These are phyloP conservation scores for Geosmithia morbida DNA, from an alignment of 2,329 filamentous ascomycete species.

Conservation along the genomic window DNA sequence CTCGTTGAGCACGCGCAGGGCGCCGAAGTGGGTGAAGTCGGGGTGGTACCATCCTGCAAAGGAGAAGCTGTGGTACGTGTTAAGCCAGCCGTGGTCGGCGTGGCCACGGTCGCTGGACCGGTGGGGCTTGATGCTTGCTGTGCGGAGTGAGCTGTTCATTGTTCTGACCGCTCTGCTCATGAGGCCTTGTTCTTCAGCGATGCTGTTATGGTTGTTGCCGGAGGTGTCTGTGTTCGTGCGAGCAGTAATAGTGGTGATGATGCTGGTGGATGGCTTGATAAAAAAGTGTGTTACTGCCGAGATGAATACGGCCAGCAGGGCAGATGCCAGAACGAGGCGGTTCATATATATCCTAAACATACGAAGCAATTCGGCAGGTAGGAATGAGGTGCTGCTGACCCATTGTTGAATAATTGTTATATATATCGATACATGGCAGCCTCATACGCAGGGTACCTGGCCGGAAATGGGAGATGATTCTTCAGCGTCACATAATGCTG, in stretches of 20 bases:
- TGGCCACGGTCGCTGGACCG: constrained; percentile 60
- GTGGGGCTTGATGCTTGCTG: constrained; percentile 62
- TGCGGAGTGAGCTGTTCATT: constrained; percentile 49
- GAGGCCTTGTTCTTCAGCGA: constrained; percentile 3
- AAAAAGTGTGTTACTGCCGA: constrained; percentile 5
- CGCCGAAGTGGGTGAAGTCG: constrained; percentile 53
- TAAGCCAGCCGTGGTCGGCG: constrained; percentile 74
- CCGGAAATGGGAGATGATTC: neutral
- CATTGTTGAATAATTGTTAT: too few species aligned
- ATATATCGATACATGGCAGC: too few species aligned
- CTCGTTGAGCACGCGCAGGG: constrained; percentile 76
- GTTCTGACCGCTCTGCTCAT: constrained; percentile 24
- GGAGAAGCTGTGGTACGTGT: constrained; percentile 75
- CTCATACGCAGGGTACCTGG: too few species aligned
- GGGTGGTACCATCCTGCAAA: constrained; percentile 64
- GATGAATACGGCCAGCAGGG: constrained; percentile 21
- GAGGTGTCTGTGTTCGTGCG: constrained; percentile 2
- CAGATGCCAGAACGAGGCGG: constrained; percentile 15
- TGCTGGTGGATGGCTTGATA: neutral
- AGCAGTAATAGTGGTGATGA: constrained; percentile 2
- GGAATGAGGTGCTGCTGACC: neutral
- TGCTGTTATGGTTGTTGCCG: constrained; percentile 4
- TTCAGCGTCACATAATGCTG: constrained; percentile 3
- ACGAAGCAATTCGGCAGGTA: constrained; percentile 11
- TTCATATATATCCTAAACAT: constrained; percentile 21